Conservation (phyloP, 257 asterid species). For the Solanum ossicruentum region DNA sequence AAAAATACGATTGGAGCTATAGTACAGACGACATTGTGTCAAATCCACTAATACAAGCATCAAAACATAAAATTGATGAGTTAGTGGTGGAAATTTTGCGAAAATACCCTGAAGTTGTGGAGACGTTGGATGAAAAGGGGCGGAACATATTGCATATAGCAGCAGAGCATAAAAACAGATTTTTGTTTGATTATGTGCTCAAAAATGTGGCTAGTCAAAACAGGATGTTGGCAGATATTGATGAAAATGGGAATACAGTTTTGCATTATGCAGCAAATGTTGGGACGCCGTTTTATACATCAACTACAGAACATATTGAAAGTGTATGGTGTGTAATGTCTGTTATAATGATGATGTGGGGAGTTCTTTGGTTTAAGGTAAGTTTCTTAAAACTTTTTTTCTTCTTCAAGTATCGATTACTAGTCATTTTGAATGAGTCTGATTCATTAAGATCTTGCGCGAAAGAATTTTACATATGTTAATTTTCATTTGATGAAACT, state of each 20-base stretch:
- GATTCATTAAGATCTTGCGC: not conserved
- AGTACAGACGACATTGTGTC: not conserved
- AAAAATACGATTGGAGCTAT: not conserved
- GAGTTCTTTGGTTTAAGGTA: conserved; percentile 1
- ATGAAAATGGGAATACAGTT: not conserved
- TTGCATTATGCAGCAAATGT: conserved; percentile 1
- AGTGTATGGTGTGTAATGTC: not conserved
- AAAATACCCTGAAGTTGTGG: not conserved
- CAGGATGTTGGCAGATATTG: not conserved
- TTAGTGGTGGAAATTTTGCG: not conserved
- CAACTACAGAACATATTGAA: not conserved
- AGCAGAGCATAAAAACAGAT: not conserved
- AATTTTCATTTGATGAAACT: not conserved
- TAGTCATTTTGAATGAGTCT: not conserved
- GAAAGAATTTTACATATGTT: too few species aligned
- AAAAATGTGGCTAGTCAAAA: not conserved
- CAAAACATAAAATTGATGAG: not conserved
- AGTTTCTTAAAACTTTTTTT: rapidly evolving
- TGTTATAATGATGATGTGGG: not conserved
- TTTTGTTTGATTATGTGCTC: not conserved
- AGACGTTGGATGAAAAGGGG: not conserved
- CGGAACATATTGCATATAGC: not conserved
- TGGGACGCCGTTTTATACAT: not conserved
- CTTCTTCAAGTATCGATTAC: not conserved
- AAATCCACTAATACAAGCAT: not conserved